These are phyloP conservation scores for Porcisia deanei DNA, from an alignment of 208 protist species.

Conservation along the genomic window DNA sequence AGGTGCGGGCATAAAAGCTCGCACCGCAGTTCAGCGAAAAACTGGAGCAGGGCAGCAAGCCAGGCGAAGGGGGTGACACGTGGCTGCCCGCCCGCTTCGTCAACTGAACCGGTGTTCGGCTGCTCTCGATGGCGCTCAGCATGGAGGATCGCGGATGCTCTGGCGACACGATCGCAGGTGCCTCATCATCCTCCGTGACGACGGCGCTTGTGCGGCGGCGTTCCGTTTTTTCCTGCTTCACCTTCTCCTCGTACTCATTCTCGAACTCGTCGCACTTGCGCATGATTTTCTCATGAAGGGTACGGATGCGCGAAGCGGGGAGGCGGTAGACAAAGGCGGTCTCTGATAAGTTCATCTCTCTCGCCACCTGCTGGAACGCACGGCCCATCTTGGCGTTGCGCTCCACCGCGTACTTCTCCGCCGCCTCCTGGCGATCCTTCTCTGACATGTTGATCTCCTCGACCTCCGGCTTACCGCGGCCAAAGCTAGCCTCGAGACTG, in stretches of 20 bases:
- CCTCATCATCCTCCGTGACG: slow-evolving; percentile 36
- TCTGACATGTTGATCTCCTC: slow-evolving; percentile 35
- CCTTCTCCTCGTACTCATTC: slow-evolving; percentile 63
- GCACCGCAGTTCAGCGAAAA: slow-evolving; percentile 51
- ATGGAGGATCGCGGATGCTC: slow-evolving; percentile 3
- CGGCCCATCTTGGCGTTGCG: slow-evolving; percentile 47
- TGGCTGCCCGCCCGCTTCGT: slow-evolving; percentile 7
- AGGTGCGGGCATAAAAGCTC: slow-evolving; percentile 40
- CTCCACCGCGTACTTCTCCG: slow-evolving; percentile 50
- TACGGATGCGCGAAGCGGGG: slow-evolving; percentile 43
- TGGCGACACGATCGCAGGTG: background rate
- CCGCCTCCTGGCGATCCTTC: slow-evolving; percentile 39
- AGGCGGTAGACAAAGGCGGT: slow-evolving; percentile 75
- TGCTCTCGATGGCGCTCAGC: background rate
- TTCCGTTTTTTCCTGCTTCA: slow-evolving; percentile 36
- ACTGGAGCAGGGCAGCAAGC: slow-evolving; percentile 47
- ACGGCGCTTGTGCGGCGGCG: slow-evolving; percentile 23
- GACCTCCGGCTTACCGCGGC: slow-evolving; percentile 50
- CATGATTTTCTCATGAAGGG: slow-evolving; percentile 50
- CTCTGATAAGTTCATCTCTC: slow-evolving; percentile 68
- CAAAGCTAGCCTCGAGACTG: slow-evolving; percentile 58
- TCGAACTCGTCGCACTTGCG: slow-evolving; percentile 58
- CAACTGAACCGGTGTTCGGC: slow-evolving; percentile 4
- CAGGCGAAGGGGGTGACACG: slow-evolving; percentile 28
- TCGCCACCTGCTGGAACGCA: slow-evolving; percentile 54